Evolutionary conservation across 2,329 filamentous ascomycete genomes (phyloP).

Genomic region (Aspergillus vadensis): DNA sequence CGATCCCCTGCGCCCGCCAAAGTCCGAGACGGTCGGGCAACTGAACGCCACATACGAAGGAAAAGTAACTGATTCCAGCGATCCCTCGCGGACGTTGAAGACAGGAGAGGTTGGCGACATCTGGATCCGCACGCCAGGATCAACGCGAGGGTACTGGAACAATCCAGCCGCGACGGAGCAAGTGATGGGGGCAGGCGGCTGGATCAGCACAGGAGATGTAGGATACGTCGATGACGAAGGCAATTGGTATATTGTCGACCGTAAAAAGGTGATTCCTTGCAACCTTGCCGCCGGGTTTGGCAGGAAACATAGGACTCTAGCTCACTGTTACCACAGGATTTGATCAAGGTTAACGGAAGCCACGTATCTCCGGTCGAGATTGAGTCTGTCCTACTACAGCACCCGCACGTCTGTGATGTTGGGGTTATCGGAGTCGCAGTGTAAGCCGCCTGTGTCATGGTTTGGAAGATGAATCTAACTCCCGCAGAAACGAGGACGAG

Average conservation of each 20-base stretch:
- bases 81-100: not conserved
- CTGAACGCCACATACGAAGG: not conserved
- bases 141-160: not conserved
- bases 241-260: constrained; percentile 1
- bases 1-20: not conserved
- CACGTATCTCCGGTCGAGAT: not conserved
- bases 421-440: not conserved
- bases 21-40: not conserved
- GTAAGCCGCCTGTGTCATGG: not conserved
- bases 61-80: not conserved
- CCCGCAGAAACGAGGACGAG: not conserved
- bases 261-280: not conserved
- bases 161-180: not conserved
- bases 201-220: not conserved
- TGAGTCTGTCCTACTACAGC: not conserved
- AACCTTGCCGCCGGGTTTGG: not conserved
- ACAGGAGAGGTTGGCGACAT: not conserved
- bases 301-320: not conserved
- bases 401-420: not conserved
- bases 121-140: not conserved
- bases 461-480: not conserved
- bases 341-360: not conserved
- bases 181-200: not conserved
- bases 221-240: not conserved
- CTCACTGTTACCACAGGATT: not conserved